A percentile compares a stretch with the other conserved stretches of the same genome.
Evolutionary conservation across 306 rosid species (phyloP).

Genomic region (Dalbergia oliveri): DNA sequence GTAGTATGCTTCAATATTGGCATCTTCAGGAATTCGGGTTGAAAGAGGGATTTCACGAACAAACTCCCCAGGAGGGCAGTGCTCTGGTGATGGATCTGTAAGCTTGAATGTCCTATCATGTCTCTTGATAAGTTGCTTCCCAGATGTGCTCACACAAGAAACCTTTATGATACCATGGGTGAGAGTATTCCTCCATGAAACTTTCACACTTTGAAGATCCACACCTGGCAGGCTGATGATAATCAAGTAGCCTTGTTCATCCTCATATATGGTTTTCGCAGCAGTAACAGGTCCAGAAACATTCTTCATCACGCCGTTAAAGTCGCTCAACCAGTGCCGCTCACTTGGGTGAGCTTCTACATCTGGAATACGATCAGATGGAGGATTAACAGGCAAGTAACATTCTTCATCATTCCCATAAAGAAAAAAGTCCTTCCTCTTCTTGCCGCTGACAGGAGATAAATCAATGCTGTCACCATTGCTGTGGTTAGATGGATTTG

Average conservation of each 20-base stretch:
- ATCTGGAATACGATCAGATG: slow-evolving; percentile 50
- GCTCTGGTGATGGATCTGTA: slow-evolving; percentile 67
- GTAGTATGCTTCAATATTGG: slow-evolving; percentile 68
- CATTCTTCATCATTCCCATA: slow-evolving; percentile 57
- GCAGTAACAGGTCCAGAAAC: slow-evolving; percentile 66
- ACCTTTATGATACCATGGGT: slow-evolving; percentile 68
- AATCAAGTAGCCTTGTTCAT: slow-evolving; percentile 65
- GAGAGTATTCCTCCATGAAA: slow-evolving; percentile 70
- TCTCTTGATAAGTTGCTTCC: slow-evolving; percentile 63
- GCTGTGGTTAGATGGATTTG: slow-evolving; percentile 55
- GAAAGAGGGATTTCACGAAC: slow-evolving; percentile 69
- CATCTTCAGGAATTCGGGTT: slow-evolving; percentile 73
- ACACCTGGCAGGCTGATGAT: slow-evolving; percentile 67
- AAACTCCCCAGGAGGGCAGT: slow-evolving; percentile 72
- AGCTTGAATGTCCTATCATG: slow-evolving; percentile 71
- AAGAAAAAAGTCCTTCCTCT: slow-evolving; percentile 63
- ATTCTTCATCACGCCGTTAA: slow-evolving; percentile 65
- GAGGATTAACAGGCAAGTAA: slow-evolving; percentile 53
- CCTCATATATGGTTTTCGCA: slow-evolving; percentile 71
- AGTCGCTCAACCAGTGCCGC: slow-evolving; percentile 60
- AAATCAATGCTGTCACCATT: slow-evolving; percentile 56
- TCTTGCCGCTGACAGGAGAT: slow-evolving; percentile 53
- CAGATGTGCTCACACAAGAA: slow-evolving; percentile 64
- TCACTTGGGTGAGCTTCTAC: slow-evolving; percentile 57
- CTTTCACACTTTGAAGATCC: slow-evolving; percentile 69